Evolutionary conservation across 306 rosid genomes (phyloP).

Genomic region (Sechiopsis laciniata): DNA sequence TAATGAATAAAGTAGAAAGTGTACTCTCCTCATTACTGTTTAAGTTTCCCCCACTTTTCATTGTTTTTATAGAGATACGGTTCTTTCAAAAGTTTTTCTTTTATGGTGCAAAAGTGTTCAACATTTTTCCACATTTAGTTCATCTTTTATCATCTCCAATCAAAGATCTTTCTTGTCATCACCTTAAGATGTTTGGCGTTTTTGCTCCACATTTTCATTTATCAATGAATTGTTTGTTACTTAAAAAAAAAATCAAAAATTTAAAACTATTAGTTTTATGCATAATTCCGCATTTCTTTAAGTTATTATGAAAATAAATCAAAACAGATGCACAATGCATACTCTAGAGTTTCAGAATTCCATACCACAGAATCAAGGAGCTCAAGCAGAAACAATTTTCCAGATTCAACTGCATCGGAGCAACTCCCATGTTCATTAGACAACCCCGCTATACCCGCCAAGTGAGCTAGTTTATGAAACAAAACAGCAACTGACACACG

Average conservation of each 20-base stretch:
- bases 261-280: neutral
- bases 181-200: too few relatives aligned
- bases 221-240: too few relatives aligned
- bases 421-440: constrained; percentile 37
- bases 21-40: too few relatives aligned
- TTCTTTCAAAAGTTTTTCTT: too few relatives aligned
- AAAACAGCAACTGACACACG: constrained; percentile 90
- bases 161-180: too few relatives aligned
- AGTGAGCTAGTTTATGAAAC: constrained; percentile 72
- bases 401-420: constrained; percentile 56
- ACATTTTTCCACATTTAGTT: too few relatives aligned
- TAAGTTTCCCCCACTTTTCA: too few relatives aligned
- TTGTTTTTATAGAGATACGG: too few relatives aligned
- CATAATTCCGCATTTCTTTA: neutral
- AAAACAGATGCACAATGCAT: neutral
- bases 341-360: neutral
- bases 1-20: too few relatives aligned
- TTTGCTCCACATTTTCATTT: too few relatives aligned
- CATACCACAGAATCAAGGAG: constrained; percentile 84
- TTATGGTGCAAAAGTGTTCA: too few relatives aligned
- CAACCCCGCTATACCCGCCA: constrained; percentile 44
- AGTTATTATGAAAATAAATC: neutral
- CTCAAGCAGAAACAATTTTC: constrained; percentile 72
- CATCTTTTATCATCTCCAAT: too few relatives aligned
- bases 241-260: neutral